phyloP scores from a whole-genome alignment of 2,329 filamentous ascomycete genomes.

The Mariannaea elegans region DNA sequence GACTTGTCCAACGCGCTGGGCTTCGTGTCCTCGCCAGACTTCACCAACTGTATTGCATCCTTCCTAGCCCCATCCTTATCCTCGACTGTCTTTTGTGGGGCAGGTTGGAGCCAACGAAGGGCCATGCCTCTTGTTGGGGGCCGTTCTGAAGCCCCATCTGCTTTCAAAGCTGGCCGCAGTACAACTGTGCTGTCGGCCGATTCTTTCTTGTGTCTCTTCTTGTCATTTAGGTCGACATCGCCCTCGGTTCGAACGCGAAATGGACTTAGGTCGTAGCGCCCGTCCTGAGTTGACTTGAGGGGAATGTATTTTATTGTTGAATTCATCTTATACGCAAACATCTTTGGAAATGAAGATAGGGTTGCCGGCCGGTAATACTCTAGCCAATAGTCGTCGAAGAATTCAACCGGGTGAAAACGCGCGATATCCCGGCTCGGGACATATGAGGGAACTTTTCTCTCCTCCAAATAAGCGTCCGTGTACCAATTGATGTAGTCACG shows the following conservation, averaged over 20 bases:
- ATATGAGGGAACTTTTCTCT: slow-evolving; percentile 63
- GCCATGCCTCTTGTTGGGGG: slow-evolving; percentile 58
- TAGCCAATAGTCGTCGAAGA: slow-evolving; percentile 94
- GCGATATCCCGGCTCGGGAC: slow-evolving; percentile 49
- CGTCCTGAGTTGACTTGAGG: slow-evolving; percentile 75
- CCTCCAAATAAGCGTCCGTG: slow-evolving; percentile 75
- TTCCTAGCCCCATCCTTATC: slow-evolving; percentile 17
- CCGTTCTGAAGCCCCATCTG: slow-evolving; percentile 51
- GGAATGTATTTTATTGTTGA: slow-evolving; percentile 86
- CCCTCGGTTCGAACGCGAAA: slow-evolving; percentile 80
- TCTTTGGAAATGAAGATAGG: slow-evolving; percentile 88
- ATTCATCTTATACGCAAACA: slow-evolving; percentile 93
- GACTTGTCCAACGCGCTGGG: slow-evolving; percentile 76
- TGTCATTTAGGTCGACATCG: slow-evolving; percentile 67
- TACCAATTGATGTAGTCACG: slow-evolving; percentile 92
- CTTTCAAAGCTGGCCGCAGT: slow-evolving; percentile 39
- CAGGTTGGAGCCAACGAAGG: slow-evolving; percentile 68
- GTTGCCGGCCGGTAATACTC: slow-evolving; percentile 94
- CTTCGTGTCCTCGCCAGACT: slow-evolving; percentile 53
- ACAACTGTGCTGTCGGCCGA: slow-evolving; percentile 70
- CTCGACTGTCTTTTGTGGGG: slow-evolving; percentile 46
- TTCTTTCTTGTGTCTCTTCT: slow-evolving; percentile 71
- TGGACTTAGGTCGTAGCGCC: slow-evolving; percentile 84
- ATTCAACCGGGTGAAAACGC: slow-evolving; percentile 58
- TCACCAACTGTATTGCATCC: slow-evolving; percentile 29